Evolutionary conservation across 495 filamentous ascomycete species (phyloP).

Genomic region (Penicillium goetzii): DNA sequence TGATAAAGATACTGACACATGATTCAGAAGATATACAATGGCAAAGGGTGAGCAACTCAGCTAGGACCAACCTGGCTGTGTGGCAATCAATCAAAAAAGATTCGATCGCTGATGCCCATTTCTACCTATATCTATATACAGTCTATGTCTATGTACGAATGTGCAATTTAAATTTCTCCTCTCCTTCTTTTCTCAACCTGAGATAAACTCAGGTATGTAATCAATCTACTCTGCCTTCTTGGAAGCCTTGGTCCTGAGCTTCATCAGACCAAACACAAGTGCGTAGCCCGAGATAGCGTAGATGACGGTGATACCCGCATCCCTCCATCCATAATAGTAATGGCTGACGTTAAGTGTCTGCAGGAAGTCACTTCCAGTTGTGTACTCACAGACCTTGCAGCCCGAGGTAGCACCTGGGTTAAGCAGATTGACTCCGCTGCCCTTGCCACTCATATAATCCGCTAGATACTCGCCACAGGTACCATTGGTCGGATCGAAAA

Average conservation of each 20-base stretch:
- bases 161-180: background rate
- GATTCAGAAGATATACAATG: background rate
- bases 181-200: background rate
- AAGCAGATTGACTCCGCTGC: conserved; percentile 54
- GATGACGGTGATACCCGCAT: conserved; percentile 48
- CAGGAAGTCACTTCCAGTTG: conserved; percentile 45
- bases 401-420: conserved; percentile 53
- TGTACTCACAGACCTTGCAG: conserved; percentile 64
- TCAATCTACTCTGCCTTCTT: conserved; percentile 49
- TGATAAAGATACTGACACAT: background rate
- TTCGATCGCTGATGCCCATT: background rate
- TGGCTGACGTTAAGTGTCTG: conserved; percentile 39
- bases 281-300: conserved; percentile 52
- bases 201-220: background rate
- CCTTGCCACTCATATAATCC: conserved; percentile 49
- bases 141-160: background rate
- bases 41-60: background rate
- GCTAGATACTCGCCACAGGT: conserved; percentile 63
- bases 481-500: conserved; percentile 56
- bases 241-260: conserved; percentile 44
- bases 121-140: background rate
- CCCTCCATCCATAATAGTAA: conserved; percentile 51
- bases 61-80: background rate
- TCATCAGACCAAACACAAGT: conserved; percentile 55
- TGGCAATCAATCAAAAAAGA: background rate